A percentile compares a stretch with the other conserved stretches of the same genome.
phyloP scores from a whole-genome alignment of 75 land plant species.

The Pinus taeda region DNA sequence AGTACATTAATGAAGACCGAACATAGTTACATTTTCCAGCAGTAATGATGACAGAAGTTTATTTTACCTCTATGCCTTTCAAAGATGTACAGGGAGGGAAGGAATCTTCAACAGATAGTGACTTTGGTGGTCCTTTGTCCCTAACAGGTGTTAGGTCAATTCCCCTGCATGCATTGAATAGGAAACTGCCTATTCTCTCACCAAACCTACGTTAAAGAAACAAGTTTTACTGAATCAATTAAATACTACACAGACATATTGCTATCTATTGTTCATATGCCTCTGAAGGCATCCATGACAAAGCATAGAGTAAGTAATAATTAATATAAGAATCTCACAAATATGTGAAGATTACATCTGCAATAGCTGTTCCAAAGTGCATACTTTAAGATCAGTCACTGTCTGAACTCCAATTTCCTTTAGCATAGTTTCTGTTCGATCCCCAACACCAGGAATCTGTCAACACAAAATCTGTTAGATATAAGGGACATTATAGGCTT shows the following conservation, averaged over 20 bases:
- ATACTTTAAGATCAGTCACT: constrained; percentile 21
- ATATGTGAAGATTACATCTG: neutral
- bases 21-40: no score
- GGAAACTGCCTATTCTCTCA: constrained; percentile 15
- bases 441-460: constrained; percentile 41
- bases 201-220: constrained; percentile 16
- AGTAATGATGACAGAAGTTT: no score
- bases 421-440: constrained; percentile 25
- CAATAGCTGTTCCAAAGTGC: constrained; percentile 16
- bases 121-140: constrained; percentile 38
- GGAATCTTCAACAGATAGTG: constrained; percentile 45
- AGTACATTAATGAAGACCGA: no score
- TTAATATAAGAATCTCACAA: no score
- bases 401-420: constrained; percentile 33
- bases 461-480: no score
- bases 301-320: no score
- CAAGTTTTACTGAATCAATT: no score
- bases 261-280: no score
- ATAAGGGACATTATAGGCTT: no score
- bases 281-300: no score
- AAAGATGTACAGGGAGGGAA: constrained; percentile 36
- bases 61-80: constrained; percentile 26
- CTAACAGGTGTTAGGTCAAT: constrained; percentile 24
- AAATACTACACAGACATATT: no score
- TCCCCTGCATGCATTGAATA: constrained; percentile 36